Percentiles rank a stretch among this genome's conserved stretches.
Evolutionary conservation across 495 filamentous ascomycete genomes (phyloP).

Genomic region (Amorphotheca resinae): DNA sequence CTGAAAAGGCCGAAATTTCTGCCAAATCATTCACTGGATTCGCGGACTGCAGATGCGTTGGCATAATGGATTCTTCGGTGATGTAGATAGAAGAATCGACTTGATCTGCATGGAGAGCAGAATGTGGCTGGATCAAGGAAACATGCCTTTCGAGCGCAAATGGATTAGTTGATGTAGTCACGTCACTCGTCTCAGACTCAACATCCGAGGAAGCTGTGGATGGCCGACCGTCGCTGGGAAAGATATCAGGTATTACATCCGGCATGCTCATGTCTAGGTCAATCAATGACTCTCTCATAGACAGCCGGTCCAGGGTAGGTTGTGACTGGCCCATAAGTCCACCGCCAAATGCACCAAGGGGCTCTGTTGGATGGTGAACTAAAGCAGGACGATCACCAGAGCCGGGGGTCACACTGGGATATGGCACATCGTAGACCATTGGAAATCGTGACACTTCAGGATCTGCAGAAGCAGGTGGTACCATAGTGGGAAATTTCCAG

Average conservation of each 20-base stretch:
- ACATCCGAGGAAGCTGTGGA: conserved; percentile 44
- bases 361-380: conserved; percentile 38
- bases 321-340: conserved; percentile 1
- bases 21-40: conserved; percentile 2
- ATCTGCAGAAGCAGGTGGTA: conserved; percentile 34
- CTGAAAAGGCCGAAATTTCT: conserved; percentile 17
- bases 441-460: conserved; percentile 38
- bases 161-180: conserved; percentile 29
- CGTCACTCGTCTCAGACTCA: conserved; percentile 13
- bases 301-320: conserved; percentile 5
- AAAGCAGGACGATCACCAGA: conserved; percentile 31
- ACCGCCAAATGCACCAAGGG: conserved; percentile 30
- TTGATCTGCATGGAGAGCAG: neutral
- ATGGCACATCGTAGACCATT: conserved; percentile 6
- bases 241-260: neutral
- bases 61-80: conserved; percentile 29
- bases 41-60: neutral
- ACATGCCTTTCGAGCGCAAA: conserved; percentile 43
- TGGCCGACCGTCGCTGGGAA: conserved; percentile 24
- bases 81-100: conserved; percentile 40
- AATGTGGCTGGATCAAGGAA: conserved; percentile 29
- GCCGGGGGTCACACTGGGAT: conserved; percentile 16
- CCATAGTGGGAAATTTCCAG: conserved; percentile 48
- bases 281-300: conserved; percentile 19
- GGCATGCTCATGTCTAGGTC: conserved; percentile 37